These are phyloP conservation scores for Saturnispora silvae DNA, from an alignment of 805 yeast genomes.

Conservation along the genomic window DNA sequence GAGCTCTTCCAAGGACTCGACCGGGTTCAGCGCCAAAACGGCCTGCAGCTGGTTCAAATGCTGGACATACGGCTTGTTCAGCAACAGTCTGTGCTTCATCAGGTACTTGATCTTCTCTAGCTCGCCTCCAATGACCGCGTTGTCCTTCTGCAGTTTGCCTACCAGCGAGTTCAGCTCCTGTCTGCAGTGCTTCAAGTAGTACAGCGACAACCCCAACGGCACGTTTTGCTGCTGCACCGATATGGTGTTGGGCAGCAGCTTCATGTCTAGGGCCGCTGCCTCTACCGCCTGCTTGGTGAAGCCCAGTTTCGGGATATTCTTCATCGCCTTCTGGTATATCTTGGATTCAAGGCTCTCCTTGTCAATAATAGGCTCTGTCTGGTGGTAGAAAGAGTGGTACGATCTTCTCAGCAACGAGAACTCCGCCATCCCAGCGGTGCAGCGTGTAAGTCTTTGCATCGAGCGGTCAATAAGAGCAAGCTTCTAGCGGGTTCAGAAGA, in stretches of 20 bases:
- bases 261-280: constrained; percentile 34
- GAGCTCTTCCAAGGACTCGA: constrained; percentile 52
- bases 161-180: constrained; percentile 27
- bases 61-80: constrained; percentile 37
- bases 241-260: constrained; percentile 31
- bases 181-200: constrained; percentile 38
- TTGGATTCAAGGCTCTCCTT: constrained; percentile 28
- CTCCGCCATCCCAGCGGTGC: too few relatives aligned
- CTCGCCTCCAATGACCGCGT: constrained; percentile 18
- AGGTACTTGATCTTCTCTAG: constrained; percentile 21
- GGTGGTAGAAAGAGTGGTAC: constrained; percentile 31
- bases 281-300: constrained; percentile 32
- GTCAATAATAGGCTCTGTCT: constrained; percentile 26
- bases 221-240: constrained; percentile 24
- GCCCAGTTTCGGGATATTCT: constrained; percentile 35
- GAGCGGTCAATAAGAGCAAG: too few relatives aligned
- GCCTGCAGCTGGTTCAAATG: constrained; percentile 44
- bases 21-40: constrained; percentile 46
- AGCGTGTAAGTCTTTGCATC: too few relatives aligned
- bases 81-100: constrained; percentile 36
- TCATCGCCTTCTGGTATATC: constrained; percentile 25
- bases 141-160: constrained; percentile 18
- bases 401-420: too few relatives aligned
- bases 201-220: constrained; percentile 32
- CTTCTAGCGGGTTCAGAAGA: too few relatives aligned